These are phyloP conservation scores for Sideroxylon spinosum DNA, from an alignment of 179 eudicot genomes.

Conservation along the genomic window DNA sequence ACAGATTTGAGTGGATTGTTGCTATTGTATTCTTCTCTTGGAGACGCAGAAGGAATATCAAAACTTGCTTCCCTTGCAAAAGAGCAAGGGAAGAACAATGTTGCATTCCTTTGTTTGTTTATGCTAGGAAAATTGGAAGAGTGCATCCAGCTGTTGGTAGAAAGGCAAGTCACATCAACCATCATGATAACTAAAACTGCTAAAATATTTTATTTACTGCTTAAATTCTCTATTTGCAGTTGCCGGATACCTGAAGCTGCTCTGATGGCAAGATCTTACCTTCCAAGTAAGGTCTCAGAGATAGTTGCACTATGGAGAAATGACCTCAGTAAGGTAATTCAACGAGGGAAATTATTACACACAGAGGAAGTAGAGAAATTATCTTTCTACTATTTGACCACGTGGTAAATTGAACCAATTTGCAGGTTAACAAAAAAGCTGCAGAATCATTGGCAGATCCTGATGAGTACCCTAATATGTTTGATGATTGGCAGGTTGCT, in stretches of 20 bases:
- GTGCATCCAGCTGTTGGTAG: constrained; percentile 66
- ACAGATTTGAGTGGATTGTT: constrained; percentile 82
- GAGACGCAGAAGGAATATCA: constrained; percentile 76
- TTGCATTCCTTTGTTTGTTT: constrained; percentile 69
- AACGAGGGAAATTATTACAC: background rate
- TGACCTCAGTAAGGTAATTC: constrained; percentile 68
- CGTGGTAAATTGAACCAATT: background rate
- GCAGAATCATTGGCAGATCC: constrained; percentile 90
- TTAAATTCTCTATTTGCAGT: constrained; percentile 35
- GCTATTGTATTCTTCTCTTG: constrained; percentile 78
- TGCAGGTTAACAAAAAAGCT: constrained; percentile 74
- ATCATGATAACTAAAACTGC: background rate
- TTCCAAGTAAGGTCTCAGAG: constrained; percentile 85
- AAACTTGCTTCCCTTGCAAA: constrained; percentile 50
- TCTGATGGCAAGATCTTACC: constrained; percentile 83
- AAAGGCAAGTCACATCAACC: constrained; percentile 38
- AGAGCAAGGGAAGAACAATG: constrained; percentile 71
- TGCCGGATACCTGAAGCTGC: constrained; percentile 92
- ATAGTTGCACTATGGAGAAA: constrained; percentile 75
- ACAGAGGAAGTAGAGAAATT: background rate
- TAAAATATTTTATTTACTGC: background rate
- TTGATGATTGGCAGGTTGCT: constrained; percentile 86
- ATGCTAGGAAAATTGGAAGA: constrained; percentile 72
- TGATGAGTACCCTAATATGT: constrained; percentile 69
- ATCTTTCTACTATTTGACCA: background rate